Conservation (phyloP, 2,329 filamentous ascomycete genomes). For the Fragosphaeria purpurea region DNA sequence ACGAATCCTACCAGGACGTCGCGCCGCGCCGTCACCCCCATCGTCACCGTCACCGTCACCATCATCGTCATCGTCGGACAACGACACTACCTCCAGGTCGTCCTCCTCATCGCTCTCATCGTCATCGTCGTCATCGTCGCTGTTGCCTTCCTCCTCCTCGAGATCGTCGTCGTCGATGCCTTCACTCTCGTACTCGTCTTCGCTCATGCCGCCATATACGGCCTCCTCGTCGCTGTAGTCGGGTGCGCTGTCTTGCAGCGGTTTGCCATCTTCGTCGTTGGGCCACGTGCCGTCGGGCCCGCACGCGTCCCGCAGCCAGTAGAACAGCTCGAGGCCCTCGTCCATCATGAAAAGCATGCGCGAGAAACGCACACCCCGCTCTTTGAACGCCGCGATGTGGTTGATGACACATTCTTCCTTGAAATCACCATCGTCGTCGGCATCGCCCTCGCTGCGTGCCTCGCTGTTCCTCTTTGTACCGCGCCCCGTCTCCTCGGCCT, state of each 20-base stretch:
- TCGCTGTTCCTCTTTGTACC: no score
- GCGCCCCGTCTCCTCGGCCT: not conserved
- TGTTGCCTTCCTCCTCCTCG: constrained; percentile 8
- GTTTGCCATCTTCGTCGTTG: not conserved
- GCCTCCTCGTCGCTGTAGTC: not conserved
- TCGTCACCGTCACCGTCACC: not conserved
- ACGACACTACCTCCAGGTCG: not conserved
- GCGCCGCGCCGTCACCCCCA: not conserved
- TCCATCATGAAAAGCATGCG: constrained; percentile 10
- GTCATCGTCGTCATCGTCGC: constrained; percentile 3
- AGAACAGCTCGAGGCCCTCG: not conserved
- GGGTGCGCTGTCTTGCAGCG: constrained; percentile 3
- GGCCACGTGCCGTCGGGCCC: constrained; percentile 9
- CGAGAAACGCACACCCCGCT: constrained; percentile 8
- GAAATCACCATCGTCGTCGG: not conserved
- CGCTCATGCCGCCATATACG: not conserved
- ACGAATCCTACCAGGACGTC: no score
- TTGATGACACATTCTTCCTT: constrained; percentile 14
- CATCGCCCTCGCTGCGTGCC: not conserved
- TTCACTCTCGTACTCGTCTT: constrained; percentile 1
- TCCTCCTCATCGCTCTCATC: not conserved
- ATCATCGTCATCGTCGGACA: not conserved
- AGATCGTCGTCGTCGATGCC: constrained; percentile 4
- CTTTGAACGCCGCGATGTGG: constrained; percentile 2
- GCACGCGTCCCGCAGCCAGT: not conserved